Evolutionary conservation across 257 asterid species (phyloP).

Genomic region (Jaltomata sinuosa): DNA sequence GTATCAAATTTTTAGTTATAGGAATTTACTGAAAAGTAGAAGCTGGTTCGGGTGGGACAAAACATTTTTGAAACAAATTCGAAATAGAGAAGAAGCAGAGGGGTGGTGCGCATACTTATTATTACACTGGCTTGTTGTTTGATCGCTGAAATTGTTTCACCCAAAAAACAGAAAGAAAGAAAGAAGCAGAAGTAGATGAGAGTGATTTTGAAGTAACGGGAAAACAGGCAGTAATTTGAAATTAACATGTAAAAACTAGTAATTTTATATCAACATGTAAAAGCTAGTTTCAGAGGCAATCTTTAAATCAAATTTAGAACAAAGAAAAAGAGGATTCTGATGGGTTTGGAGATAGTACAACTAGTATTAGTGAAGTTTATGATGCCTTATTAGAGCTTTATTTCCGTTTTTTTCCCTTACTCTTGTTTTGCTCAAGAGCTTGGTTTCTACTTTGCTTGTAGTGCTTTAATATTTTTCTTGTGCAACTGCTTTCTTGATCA

Average conservation of each 20-base stretch:
- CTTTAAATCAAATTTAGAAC: neutral
- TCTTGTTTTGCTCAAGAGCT: neutral
- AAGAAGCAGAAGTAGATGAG: neutral
- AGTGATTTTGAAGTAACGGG: neutral
- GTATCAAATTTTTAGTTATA: neutral
- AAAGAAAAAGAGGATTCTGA: neutral
- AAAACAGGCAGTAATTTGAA: neutral
- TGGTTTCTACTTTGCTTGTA: neutral
- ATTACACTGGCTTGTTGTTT: neutral
- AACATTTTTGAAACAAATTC: neutral
- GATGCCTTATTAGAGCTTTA: neutral
- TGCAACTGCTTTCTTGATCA: conserved; percentile 10
- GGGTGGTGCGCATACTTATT: neutral
- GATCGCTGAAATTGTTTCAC: neutral
- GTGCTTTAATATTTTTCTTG: neutral
- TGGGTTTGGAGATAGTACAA: neutral
- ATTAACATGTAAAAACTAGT: neutral
- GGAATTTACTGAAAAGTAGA: neutral
- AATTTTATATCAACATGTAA: neutral
- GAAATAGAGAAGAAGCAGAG: neutral
- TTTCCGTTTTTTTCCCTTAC: neutral
- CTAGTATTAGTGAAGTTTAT: neutral
- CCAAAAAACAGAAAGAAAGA: neutral
- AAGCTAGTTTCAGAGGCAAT: neutral
- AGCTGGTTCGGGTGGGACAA: neutral